Evolutionary conservation across 2,329 filamentous ascomycete genomes (phyloP).

Genomic region (Clarireedia sp.): DNA sequence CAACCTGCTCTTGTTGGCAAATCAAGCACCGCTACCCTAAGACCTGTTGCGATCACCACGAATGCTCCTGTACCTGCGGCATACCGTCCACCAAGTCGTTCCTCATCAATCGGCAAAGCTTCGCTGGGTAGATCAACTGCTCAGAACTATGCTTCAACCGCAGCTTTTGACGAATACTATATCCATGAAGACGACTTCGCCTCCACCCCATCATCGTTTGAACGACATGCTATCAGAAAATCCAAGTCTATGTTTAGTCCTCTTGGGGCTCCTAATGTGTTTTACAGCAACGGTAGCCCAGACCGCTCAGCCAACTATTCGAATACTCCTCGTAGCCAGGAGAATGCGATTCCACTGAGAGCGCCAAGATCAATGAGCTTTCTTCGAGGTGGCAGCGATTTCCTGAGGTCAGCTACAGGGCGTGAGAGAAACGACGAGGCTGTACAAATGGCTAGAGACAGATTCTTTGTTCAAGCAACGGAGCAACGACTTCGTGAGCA

Average conservation of each 20-base stretch:
- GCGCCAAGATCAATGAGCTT: constrained; percentile 50
- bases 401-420: constrained; percentile 15
- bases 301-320: constrained; percentile 12
- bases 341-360: constrained; percentile 30
- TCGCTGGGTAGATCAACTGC: constrained; percentile 17
- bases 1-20: constrained; percentile 10
- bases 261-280: constrained; percentile 19
- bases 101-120: constrained; percentile 27
- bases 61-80: constrained; percentile 23
- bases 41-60: constrained; percentile 24
- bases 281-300: constrained; percentile 26
- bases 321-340: constrained; percentile 19
- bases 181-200: constrained; percentile 41
- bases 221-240: constrained; percentile 38
- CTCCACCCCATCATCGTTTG: constrained; percentile 41
- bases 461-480: constrained; percentile 31
- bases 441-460: constrained; percentile 32
- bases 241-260: constrained; percentile 46
- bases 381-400: constrained; percentile 31
- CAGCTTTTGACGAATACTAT: constrained; percentile 37
- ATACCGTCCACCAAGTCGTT: constrained; percentile 27
- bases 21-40: constrained; percentile 16
- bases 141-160: constrained; percentile 32
- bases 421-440: constrained; percentile 30
- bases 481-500: constrained; percentile 34